These are phyloP conservation scores for Polymyxa betae DNA, from an alignment of 208 protist species.

Conservation along the genomic window DNA sequence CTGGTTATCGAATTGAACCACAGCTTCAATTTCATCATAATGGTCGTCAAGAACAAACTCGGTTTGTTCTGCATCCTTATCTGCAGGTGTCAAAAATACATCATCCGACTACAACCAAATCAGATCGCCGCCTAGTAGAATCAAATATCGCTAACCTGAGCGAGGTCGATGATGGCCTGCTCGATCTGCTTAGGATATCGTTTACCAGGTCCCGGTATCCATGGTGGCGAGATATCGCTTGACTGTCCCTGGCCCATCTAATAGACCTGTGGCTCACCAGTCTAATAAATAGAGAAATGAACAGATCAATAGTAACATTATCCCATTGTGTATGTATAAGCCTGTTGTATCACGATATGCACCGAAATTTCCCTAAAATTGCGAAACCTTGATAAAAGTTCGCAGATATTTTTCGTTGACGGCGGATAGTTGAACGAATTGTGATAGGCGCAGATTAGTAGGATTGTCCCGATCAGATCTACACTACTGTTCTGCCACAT, in stretches of 20 bases:
- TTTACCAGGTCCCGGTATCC: not conserved
- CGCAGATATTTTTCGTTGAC: too few species aligned
- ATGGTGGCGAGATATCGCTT: not conserved
- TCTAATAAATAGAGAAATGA: too few species aligned
- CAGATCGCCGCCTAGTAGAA: not conserved
- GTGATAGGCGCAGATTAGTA: too few species aligned
- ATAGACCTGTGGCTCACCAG: too few species aligned
- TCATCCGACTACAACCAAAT: not conserved
- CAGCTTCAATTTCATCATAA: slow-evolving; percentile 43
- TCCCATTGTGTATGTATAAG: too few species aligned
- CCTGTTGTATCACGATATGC: too few species aligned
- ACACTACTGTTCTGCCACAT: too few species aligned
- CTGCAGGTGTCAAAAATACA: not conserved
- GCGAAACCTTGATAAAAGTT: too few species aligned
- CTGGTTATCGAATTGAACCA: slow-evolving; percentile 1
- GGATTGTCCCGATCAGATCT: too few species aligned
- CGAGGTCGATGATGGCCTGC: not conserved
- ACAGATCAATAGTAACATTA: too few species aligned
- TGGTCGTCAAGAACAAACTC: slow-evolving; percentile 6
- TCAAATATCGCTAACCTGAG: slow-evolving; percentile 7
- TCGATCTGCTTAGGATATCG: not conserved
- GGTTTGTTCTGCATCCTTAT: not conserved
- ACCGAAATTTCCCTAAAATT: too few species aligned
- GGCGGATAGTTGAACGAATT: too few species aligned
- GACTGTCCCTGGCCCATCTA: not conserved